Base-by-base conservation (phyloP, 495 filamentous ascomycete species). In the Hypoxylon fuscum region DNA sequence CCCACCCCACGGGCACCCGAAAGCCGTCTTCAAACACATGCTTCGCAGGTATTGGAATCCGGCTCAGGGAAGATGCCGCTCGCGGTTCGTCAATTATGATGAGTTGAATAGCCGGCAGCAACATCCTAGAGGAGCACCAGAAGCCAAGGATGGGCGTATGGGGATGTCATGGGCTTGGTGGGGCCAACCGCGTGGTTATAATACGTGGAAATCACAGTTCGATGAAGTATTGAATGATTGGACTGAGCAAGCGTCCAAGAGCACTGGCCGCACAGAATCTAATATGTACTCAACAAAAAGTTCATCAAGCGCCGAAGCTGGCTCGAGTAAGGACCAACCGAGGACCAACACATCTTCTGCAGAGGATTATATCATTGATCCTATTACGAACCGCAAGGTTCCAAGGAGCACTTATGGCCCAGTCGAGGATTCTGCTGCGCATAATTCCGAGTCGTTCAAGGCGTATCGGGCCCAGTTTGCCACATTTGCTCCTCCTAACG, bases 381-480 rank as follows among this genome's bases (percentile, higher is more conserved):
- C 83, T n/a, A 86, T 88, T 54, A 84, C 84, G 15, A 85, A 85
- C 62, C 79, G 82, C n/a, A 85, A 80, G 66, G 77, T 87, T 3
- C 64, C 58, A 45, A 79, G 71, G 49, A 48, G 17, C 35, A 31
- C 40, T 7, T 9, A 34, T 31, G 43, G 14, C 17, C 10, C 61
- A 1, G 2, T 27, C 0, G 14, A 41, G 20, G 43, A 40, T 43
- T 27, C 1, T 7, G 21, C 23, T 12, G 43, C 35, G 1, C 31
- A 53, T 7, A 35, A 18, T 6, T 7, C 27, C 23, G 34, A 34
- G 23, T 44, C 68, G 8, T 78, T 78, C 64, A 72, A 71, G 49
- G 51, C 68, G 0, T 79, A 81, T 35, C 66, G 65, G 14, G 73
- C 76, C 3, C 76, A 79, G 48, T 79, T 71, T 43, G 35, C 69